Evolutionary conservation across 352 stramenopile genomes (phyloP), one percentile per base, ranked within the genome.

Genomic region (Globisporangium mamillatum): DNA sequence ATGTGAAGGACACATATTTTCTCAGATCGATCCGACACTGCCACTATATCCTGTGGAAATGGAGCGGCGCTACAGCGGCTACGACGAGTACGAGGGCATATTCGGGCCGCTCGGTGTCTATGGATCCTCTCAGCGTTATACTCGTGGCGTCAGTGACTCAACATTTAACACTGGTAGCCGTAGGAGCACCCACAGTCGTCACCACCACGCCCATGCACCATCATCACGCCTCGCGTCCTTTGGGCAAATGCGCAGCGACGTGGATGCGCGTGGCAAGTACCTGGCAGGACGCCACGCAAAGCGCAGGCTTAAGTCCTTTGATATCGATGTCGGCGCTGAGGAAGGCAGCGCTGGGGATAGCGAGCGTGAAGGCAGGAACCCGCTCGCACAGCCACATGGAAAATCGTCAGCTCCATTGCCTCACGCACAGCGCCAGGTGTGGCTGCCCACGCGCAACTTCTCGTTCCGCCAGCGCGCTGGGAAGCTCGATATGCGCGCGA

Each of bases 381-480:
- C 50, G 1, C 22, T 60, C 12, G 25, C 20, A 27, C 36, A 32
- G 29, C 20, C 34, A 24, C 44, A 32, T 62, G 56, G 16, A n/a
- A 29, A 50, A 24, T 27, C n/a, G 16, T 3, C n/a, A 1, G 9
- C 1, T 20, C 18, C 32, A 16, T 29, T 22, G 4, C n/a, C 55
- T 60, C 48, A 63, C 27, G 24, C 12, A 59, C 67, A 10, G 29
- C 74, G 74, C 54, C 82, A 90, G 46, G 79, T 93, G 41, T 93
- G 85, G 83, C 70, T 93, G 14, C 85, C 84, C 29, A 77, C 84
- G 10, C 82, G 82, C n/a, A 80, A 81, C 54, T 95, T 95, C 44
- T 69, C 81, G 22, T 95, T 95, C 53, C 82, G 84, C 27, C 85
- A 93, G 61, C 76, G 87, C 24, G 79, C 80, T 52, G 85, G 86